These are phyloP conservation scores for Solanum pimpinellifolium DNA, from an alignment of 257 asterid genomes.

Conservation along the genomic window DNA sequence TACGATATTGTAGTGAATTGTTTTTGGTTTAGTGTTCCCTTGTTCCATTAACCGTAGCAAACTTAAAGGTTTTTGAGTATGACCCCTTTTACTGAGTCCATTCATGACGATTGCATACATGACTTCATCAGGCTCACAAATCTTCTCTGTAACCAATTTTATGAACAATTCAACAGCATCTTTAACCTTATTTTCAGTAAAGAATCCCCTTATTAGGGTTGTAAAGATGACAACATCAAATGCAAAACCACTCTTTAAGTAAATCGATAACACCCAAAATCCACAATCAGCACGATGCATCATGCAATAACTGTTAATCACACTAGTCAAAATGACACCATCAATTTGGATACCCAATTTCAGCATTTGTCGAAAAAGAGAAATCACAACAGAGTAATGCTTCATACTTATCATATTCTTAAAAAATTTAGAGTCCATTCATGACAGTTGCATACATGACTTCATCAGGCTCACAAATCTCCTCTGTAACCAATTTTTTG, in stretches of 20 bases:
- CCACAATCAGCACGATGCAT: background rate
- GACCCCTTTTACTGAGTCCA: background rate
- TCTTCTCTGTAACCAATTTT: background rate
- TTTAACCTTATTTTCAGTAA: background rate
- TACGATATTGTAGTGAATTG: background rate
- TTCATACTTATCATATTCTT: background rate
- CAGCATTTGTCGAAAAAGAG: background rate
- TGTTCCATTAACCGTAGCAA: background rate
- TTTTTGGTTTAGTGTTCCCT: background rate
- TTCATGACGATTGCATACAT: background rate
- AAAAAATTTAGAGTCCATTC: background rate
- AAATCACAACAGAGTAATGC: background rate
- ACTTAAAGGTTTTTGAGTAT: background rate
- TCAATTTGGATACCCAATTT: background rate
- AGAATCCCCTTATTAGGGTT: background rate
- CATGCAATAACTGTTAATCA: background rate
- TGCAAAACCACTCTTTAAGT: background rate
- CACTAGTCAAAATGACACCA: background rate
- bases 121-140: background rate
- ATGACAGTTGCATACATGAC: background rate
- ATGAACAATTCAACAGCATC: background rate
- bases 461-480: background rate
- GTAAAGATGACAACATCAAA: background rate
- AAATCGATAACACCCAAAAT: background rate
- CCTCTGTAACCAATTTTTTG: background rate